Evolutionary conservation across 805 yeast genomes (phyloP), one percentile per base, ranked within the genome.

Genomic region (Kazachstania psychrophila): DNA sequence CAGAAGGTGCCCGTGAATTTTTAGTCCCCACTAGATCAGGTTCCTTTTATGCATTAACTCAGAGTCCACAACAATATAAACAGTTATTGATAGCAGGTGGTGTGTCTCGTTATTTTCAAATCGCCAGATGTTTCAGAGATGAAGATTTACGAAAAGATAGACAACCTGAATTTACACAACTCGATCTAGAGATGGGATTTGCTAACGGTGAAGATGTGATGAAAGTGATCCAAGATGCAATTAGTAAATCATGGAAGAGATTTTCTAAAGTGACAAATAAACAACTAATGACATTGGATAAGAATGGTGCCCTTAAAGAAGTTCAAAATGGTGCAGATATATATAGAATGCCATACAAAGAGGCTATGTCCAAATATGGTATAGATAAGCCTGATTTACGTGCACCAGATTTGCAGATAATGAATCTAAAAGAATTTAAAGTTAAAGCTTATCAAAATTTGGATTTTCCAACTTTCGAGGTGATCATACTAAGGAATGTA

Each of bases 1-100:
- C 98, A 0, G 98, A 92, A 59, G 98, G 98, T 12, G 98, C 98
- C 1, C 69, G 94, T 26, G 99, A 92, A 60, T 92, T 89, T 56
- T 60, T 92, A 33, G 96, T 92, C 0, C 98, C 98, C 1, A 85
- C 96, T 0, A 69, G 97, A 45, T 28, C 31, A 19, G 37, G 37
- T 11, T 46, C 50, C 14, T 81, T 83, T 58, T 92, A 89, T 56
- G 96, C 98, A 0, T 66, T 92, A 20, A 96, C 97, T 0, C 99
- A 92, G 58, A 85, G 96, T 12, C 99, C 98, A 0, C 99, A 92
- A 56, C 98, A 92, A 55, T 92, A 89, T 55, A 92, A 92, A 54
- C 98, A 92, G 60, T 65, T 92, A 28, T 64, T 92, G 23, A 92
- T 92, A 87, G 94, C 96, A 1, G 79, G 95, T 28, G 98, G 98